These are phyloP conservation scores for Acanthamoeba triangularis DNA, from an alignment of 208 protist species.

Conservation along the genomic window DNA sequence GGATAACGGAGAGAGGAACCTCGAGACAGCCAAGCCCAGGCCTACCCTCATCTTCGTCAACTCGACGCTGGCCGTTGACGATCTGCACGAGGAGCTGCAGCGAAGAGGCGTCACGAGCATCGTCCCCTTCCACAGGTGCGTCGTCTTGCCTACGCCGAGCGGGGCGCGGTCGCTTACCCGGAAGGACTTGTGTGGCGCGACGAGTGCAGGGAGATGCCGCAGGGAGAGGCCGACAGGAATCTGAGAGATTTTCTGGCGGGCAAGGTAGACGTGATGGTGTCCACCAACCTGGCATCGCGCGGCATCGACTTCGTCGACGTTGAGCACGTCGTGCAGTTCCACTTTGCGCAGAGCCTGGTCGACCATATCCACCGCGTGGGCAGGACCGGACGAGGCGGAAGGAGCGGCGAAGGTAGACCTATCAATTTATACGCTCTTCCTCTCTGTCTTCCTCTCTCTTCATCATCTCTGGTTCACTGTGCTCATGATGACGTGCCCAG, in stretches of 20 bases:
- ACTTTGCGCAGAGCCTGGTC: constrained; percentile 46
- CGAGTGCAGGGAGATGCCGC: constrained; percentile 3
- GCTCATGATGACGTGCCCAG: neutral
- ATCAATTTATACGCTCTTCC: too few relatives aligned
- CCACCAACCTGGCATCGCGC: constrained; percentile 50
- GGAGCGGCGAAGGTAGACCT: neutral
- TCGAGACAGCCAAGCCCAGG: neutral
- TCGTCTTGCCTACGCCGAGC: too few relatives aligned
- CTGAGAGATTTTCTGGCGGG: constrained; percentile 14
- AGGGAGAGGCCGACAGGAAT: neutral
- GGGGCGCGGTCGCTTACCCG: too few relatives aligned
- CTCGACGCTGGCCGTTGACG: neutral
- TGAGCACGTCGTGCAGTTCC: constrained; percentile 52
- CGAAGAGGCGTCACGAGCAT: neutral
- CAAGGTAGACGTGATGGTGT: constrained; percentile 39
- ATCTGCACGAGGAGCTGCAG: neutral
- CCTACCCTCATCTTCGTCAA: constrained; percentile 48
- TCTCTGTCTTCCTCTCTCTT: neutral
- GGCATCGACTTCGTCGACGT: constrained; percentile 49
- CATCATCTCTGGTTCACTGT: neutral
- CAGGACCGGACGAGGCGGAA: neutral
- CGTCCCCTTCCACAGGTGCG: constrained; percentile 1
- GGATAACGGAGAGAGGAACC: neutral
- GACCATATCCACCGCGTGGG: constrained; percentile 36
- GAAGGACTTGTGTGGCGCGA: neutral